Conservation (phyloP, 768 basidiomycete genomes). For the Suillus plorans region DNA sequence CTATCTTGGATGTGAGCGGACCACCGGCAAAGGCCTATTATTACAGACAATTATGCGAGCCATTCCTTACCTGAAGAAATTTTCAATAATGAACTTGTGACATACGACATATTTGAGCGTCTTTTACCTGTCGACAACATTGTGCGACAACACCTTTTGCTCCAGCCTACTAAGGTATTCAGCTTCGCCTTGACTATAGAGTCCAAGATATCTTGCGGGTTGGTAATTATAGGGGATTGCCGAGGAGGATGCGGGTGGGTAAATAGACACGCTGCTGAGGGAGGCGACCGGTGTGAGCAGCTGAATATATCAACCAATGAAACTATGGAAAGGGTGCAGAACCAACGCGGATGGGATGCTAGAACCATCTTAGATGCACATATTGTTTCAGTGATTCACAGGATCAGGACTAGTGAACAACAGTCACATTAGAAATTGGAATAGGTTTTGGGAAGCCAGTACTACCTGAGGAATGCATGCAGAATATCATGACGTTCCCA, state of each 20-base stretch:
- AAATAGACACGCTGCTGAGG: slow-evolving; percentile 16
- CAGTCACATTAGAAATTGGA: slow-evolving; percentile 29
- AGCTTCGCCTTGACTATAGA: slow-evolving; percentile 14
- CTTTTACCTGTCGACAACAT: slow-evolving; percentile 19
- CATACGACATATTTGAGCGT: slow-evolving; percentile 21
- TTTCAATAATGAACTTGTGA: neutral
- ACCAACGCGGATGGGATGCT: slow-evolving; percentile 13
- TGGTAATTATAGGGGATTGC: slow-evolving; percentile 20
- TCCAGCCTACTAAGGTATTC: slow-evolving; percentile 19
- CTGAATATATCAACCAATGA: slow-evolving; percentile 23
- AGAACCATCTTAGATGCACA: neutral
- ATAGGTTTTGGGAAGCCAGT: slow-evolving; percentile 48
- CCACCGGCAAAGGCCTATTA: slow-evolving; percentile 37
- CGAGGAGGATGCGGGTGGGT: slow-evolving; percentile 19
- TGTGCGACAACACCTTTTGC: slow-evolving; percentile 18
- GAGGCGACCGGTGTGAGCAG: slow-evolving; percentile 14
- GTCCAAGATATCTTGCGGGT: slow-evolving; percentile 23
- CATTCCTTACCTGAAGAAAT: neutral
- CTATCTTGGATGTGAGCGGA: slow-evolving; percentile 35
- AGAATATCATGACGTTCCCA: slow-evolving; percentile 28
- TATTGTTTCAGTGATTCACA: slow-evolving; percentile 25
- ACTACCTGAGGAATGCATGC: slow-evolving; percentile 51
- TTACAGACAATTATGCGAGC: neutral
- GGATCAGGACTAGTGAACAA: slow-evolving; percentile 34
- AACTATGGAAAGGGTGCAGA: slow-evolving; percentile 22